phyloP scores from a whole-genome alignment of 768 basidiomycete species.

The Tylopilus plumbeoviolaceoides region DNA sequence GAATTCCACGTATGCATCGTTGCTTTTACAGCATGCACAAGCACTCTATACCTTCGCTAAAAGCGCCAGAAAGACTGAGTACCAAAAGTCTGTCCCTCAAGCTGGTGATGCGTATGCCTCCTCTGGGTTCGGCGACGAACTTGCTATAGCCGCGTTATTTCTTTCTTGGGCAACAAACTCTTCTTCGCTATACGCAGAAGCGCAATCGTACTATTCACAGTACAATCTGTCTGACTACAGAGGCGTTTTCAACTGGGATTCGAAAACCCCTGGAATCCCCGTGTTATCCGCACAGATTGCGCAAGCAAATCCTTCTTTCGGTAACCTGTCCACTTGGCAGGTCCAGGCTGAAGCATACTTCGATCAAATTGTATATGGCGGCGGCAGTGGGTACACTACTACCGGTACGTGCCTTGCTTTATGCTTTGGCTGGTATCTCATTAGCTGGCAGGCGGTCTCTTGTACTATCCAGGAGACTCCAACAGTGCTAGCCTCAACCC shows the following conservation, averaged over 20 bases:
- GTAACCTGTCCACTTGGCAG: constrained; percentile 66
- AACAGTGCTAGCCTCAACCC: constrained; percentile 79
- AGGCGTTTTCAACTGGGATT: constrained; percentile 86
- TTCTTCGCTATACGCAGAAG: constrained; percentile 55
- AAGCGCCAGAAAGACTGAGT: constrained; percentile 56
- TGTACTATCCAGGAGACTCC: constrained; percentile 83
- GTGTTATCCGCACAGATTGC: constrained; percentile 76
- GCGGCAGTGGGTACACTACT: constrained; percentile 55
- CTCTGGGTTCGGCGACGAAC: constrained; percentile 67
- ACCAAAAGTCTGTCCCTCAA: constrained; percentile 67
- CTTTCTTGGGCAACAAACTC: constrained; percentile 69
- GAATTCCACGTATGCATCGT: constrained; percentile 68
- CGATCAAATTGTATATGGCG: constrained; percentile 60
- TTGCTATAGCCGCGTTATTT: constrained; percentile 71
- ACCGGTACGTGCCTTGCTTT: constrained; percentile 40
- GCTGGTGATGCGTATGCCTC: constrained; percentile 66
- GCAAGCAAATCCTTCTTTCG: constrained; percentile 49
- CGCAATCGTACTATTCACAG: constrained; percentile 54
- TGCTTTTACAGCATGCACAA: constrained; percentile 69
- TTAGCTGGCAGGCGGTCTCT: constrained; percentile 57
- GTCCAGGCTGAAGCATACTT: constrained; percentile 69
- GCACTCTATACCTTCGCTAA: constrained; percentile 75
- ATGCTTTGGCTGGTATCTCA: not conserved
- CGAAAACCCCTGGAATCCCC: constrained; percentile 69
- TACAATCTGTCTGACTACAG: constrained; percentile 51